Conservation (phyloP, 169 alveolate species). For the Besnoitia besnoiti region DNA sequence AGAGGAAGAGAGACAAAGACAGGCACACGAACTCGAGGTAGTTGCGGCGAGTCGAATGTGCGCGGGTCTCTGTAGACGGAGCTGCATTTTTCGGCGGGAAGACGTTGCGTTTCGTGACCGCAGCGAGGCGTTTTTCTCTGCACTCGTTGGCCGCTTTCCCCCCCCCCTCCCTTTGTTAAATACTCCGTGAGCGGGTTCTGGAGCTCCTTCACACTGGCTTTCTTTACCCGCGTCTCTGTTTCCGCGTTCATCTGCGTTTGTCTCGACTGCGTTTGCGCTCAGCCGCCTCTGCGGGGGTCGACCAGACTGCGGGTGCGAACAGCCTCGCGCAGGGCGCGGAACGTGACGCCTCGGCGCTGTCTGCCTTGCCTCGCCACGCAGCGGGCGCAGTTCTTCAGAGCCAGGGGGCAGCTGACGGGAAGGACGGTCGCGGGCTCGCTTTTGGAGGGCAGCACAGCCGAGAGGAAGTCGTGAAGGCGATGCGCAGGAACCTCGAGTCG, state of each 20-base stretch:
- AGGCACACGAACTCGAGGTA: no score
- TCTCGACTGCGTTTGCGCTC: neutral
- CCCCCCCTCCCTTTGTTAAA: no score
- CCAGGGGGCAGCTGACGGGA: no score
- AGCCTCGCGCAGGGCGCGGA: neutral
- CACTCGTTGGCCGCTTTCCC: neutral
- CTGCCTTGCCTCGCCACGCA: neutral
- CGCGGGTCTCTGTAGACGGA: no score
- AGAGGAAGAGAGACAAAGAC: neutral
- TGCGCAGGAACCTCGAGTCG: constrained; percentile 63
- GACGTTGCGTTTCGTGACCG: no score
- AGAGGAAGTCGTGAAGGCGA: constrained; percentile 54
- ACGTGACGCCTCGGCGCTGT: neutral
- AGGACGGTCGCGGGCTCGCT: neutral
- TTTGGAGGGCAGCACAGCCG: constrained; percentile 49
- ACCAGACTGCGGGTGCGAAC: neutral
- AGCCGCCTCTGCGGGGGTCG: neutral
- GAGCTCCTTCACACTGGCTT: neutral
- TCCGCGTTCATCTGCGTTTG: neutral
- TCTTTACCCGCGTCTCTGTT: constrained; percentile 8
- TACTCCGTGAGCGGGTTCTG: no score
- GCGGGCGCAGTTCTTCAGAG: neutral
- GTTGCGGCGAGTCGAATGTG: no score
- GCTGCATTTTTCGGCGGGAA: no score
- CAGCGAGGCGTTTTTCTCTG: no score